Conservation (phyloP, 768 basidiomycete genomes). For the Tephrocybe sp. region DNA sequence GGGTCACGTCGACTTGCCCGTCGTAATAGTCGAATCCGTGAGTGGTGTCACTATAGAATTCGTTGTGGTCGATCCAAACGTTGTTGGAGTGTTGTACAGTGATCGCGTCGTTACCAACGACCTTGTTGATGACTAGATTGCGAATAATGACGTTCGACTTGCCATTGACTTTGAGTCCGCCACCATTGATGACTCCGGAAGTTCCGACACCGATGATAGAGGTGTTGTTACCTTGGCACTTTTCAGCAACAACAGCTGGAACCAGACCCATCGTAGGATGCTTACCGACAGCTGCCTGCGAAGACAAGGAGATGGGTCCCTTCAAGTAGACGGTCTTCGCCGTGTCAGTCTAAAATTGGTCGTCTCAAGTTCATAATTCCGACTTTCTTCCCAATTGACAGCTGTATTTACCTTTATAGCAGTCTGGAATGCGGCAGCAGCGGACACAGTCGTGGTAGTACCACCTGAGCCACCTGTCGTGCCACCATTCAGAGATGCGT, state of each 20-base stretch:
- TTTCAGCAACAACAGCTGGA: neutral
- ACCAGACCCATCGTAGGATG: neutral
- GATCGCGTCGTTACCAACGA: slow-evolving; percentile 23
- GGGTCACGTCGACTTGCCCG: slow-evolving; percentile 21
- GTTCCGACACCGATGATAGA: slow-evolving; percentile 23
- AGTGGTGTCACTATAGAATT: slow-evolving; percentile 21
- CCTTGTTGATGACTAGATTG: slow-evolving; percentile 24
- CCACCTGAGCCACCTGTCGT: slow-evolving; percentile 23
- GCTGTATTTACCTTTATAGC: slow-evolving; percentile 18
- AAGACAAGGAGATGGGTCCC: slow-evolving; percentile 18
- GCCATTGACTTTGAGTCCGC: slow-evolving; percentile 19
- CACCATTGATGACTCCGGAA: slow-evolving; percentile 21
- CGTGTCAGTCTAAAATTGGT: slow-evolving; percentile 19
- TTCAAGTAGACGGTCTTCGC: slow-evolving; percentile 21
- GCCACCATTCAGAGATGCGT: slow-evolving; percentile 21
- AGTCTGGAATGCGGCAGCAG: slow-evolving; percentile 22
- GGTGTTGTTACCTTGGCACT: slow-evolving; percentile 17
- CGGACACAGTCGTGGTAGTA: slow-evolving; percentile 22
- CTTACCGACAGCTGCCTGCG: slow-evolving; percentile 21
- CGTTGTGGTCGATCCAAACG: slow-evolving; percentile 25
- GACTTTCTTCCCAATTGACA: too few relatives aligned
- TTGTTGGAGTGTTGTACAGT: slow-evolving; percentile 19
- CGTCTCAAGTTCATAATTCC: too few relatives aligned
- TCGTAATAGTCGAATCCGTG: slow-evolving; percentile 24
- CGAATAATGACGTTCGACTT: slow-evolving; percentile 23